Evolutionary conservation across 768 basidiomycete species (phyloP), one percentile per base, ranked within the genome.

Genomic region (Pulveroboletus frians): DNA sequence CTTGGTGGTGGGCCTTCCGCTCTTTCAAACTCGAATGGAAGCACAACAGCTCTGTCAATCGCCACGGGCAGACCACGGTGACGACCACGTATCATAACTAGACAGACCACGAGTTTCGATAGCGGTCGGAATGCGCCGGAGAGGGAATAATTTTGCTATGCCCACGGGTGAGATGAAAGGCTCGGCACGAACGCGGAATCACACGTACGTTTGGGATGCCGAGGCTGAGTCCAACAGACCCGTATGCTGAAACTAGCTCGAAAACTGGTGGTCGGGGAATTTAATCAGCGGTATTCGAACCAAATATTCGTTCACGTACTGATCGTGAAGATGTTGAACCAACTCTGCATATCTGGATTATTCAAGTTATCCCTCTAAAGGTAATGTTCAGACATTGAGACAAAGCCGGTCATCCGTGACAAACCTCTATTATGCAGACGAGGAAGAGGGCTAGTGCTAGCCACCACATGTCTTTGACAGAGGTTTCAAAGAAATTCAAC

Each of bases 21-120:
- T 31, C 64, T 66, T 52, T 73, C 58, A 51, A 79, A 79, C 49
- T 90, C 89, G 31, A 71, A 73, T 1, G 90, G 92, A 15, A 93
- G 74, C 62, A 94, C 76, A 44, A 94, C 79, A 0, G 92, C 89
- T 45, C 92, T 81, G 67, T 92, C 90, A 40, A 93, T 91, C 9
- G 89, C 91, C 18, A 88, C 84, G 0, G 90, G 90, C 7, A 92
- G 71, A 32, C 91, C 90, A 40, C 93, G 84, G 66, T 97, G 93
- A 11, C 92, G 80, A 8, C 93, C 92, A 49, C 96, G 87, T 52
- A 99, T 77, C 91, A 98, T 98, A 56, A 98, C 92, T 9, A 79
- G 66, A 61, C 83, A 84, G 23, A 97, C 57, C 49, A 98, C 82
- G 31, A 98, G 76, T 67, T 98, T 98, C 0, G 92, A 93, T 5